phyloP scores from a whole-genome alignment of 331 rosid species.

The Rosa hybrid region DNA sequence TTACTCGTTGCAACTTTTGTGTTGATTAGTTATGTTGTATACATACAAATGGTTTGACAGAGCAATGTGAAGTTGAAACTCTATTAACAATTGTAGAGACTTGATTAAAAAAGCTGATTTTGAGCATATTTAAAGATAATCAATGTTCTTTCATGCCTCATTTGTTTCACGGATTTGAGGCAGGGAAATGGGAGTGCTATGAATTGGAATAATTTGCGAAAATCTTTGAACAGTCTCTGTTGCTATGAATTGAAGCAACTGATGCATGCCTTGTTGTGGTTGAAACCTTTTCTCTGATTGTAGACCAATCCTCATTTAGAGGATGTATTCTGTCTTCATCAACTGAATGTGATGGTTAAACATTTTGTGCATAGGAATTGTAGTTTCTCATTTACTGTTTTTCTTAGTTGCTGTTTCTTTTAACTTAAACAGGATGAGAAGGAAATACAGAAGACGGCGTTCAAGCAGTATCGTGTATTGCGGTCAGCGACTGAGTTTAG shows the following conservation, averaged over 20 bases:
- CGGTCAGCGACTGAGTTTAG: constrained; percentile 77
- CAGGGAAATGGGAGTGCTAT: neutral
- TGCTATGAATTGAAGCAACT: neutral
- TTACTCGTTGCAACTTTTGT: neutral
- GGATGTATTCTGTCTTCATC: neutral
- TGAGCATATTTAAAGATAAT: neutral
- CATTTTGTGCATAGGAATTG: neutral
- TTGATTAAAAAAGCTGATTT: neutral
- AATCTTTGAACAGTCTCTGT: neutral
- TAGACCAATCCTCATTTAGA: neutral
- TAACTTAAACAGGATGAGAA: constrained; percentile 76
- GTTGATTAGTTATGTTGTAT: neutral
- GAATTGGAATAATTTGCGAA: neutral
- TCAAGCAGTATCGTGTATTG: constrained; percentile 71
- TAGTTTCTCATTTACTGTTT: neutral
- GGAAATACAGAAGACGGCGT: constrained; percentile 86
- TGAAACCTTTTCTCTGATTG: neutral
- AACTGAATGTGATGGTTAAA: neutral
- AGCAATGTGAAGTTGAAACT: neutral
- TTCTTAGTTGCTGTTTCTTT: constrained; percentile 20
- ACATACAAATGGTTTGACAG: neutral
- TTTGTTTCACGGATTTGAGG: neutral
- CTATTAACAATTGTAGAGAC: neutral
- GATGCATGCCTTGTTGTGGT: neutral
- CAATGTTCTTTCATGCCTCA: neutral